Base-by-base conservation (phyloP, 352 stramenopile genomes). In the Phytopythium vexans region DNA sequence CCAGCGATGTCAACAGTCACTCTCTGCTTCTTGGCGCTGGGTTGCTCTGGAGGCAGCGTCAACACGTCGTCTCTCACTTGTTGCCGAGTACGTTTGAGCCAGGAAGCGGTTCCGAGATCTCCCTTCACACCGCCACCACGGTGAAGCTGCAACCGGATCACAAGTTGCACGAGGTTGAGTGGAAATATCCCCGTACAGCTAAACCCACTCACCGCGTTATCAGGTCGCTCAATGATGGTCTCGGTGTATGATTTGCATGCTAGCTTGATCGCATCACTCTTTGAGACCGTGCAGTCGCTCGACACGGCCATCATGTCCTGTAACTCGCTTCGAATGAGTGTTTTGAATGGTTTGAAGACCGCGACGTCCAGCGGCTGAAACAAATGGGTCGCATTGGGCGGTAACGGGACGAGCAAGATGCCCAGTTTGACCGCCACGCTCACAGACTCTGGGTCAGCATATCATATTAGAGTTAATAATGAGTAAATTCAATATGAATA, bases 301-400 rank as follows among this genome's bases (percentile, higher is more conserved):
- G 41, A 12, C 2, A 15, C 9, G 45, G 10, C 11, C 33, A 52
- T 16, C 9, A 35, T 48, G 8, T 43, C 46, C 3, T 41, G 46
- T 16, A 52, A 21, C 7, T 27, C 38, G 16, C 1, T 43, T 10
- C 27, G 34, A 2, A 56, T 14, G 38, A 34, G 7, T 1, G 6
- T 35, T 21, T 56, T 56, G 38, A 14, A 56, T 11, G 36, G 49
- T 37, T 56, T 56, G 49, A 56, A 57, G 4, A 57, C 40, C 0
- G 52, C 52, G 8, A 51, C 42, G 14, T 57, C 40, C 6, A 57
- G 52, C 5, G 52, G 52, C 12, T 57, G 52, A 36, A 41, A 45
- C 0, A 57, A 11, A 39, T 57, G 52, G 0, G 41, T 57, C 21
- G 40, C 52, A 14, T 42, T 57, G 0, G 52, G 15, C 5, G 40